Evolutionary conservation across 371 early-diverging fungal genomes (phyloP).

Genomic region (Blakeslea trispora): DNA sequence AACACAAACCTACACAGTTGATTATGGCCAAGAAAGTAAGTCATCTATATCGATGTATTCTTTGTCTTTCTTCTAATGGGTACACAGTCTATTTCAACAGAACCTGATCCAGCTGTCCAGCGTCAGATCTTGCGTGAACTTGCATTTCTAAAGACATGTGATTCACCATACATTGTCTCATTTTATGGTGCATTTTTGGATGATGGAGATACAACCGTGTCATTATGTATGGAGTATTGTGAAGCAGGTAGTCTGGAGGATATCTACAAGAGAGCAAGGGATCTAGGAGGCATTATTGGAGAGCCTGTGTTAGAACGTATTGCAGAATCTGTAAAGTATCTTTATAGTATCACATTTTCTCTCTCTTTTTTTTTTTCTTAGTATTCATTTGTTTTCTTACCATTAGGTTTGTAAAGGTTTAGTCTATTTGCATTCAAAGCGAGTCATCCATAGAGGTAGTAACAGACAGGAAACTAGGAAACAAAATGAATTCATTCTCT

Average conservation of each 20-base stretch:
- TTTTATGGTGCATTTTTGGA: slow-evolving; percentile 94
- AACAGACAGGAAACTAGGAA: too few species aligned
- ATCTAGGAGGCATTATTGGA: slow-evolving; percentile 67
- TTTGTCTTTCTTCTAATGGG: background rate
- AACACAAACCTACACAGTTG: slow-evolving; percentile 73
- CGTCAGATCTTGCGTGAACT: slow-evolving; percentile 91
- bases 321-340: slow-evolving; percentile 68
- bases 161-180: slow-evolving; percentile 90
- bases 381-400: too few species aligned
- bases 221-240: slow-evolving; percentile 95
- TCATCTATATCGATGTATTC: background rate
- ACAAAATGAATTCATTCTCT: too few species aligned
- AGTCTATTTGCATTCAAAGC: slow-evolving; percentile 74
- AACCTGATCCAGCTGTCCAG: slow-evolving; percentile 72
- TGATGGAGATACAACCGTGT: slow-evolving; percentile 83
- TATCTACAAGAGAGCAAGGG: slow-evolving; percentile 72
- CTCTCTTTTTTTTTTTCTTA: background rate
- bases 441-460: slow-evolving; percentile 83
- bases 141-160: slow-evolving; percentile 83
- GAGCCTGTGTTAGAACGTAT: slow-evolving; percentile 81
- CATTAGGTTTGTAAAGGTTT: slow-evolving; percentile 74
- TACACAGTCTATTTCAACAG: slow-evolving; percentile 62
- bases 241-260: slow-evolving; percentile 83
- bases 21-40: slow-evolving; percentile 94
- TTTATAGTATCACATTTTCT: background rate